Evolutionary conservation across 768 basidiomycete species (phyloP), one percentile per base, ranked within the genome.

Genomic region (Phylloporus scabripes): DNA sequence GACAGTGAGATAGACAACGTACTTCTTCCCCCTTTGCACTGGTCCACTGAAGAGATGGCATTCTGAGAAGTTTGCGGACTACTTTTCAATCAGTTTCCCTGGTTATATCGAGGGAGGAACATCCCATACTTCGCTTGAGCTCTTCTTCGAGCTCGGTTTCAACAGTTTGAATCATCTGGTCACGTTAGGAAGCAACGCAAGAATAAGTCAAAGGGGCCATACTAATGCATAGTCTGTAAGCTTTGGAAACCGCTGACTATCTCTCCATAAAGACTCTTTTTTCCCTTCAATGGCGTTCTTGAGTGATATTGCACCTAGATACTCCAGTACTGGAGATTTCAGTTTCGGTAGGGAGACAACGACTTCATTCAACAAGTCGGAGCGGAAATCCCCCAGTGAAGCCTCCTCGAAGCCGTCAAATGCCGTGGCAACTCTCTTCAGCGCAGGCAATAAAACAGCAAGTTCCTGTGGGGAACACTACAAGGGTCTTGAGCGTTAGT

Each of bases 401-500:
- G 68, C 69, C n/a, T 61, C 59, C 1, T 73, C 66, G 9, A 78
- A 67, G 14, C 62, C 63, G 8, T 76, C 72, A 54, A 91, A 92
- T 2, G 85, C 77, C 21, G 66, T 67, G 0, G 80, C 84, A 39
- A 96, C 73, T 45, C 80, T 83, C 33, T 77, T 71, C 55, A 97
- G 87, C 3, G 90, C 87, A 6, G 79, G 74, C 5, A 98, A 75
- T 14, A 97, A 72, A 5, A 79, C 64, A 0, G 82, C 78, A 11
- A 97, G 75, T 61, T 99, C 95, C 60, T 82, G 75, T 0, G 94
- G 88, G 1, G 85, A 85, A 45, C 90, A 92, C 85, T 90, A 55
- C 4, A 28, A 43, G 39, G 21, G 8, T 10, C 46, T 36, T 33
- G 24, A 38, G 17, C 10, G 26, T 41, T n/a, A 40, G 31, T 34